A percentile compares a stretch with the other conserved stretches of the same genome.
phyloP scores from a whole-genome alignment of 805 yeast genomes.

The Monosporozyma aerobia region DNA sequence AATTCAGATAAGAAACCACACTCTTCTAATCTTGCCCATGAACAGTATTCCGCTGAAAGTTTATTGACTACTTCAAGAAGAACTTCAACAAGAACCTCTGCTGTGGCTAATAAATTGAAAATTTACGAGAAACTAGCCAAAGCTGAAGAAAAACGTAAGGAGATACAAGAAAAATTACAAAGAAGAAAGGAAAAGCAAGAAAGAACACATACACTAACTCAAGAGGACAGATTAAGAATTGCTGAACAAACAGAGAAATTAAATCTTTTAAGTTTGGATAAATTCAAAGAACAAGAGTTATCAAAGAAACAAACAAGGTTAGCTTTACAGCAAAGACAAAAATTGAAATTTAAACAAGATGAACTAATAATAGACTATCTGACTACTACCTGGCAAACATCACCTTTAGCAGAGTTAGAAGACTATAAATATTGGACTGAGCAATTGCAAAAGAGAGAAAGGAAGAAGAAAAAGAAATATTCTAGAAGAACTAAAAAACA shows the following conservation, averaged over 20 bases:
- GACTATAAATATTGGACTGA: slow-evolving; percentile 38
- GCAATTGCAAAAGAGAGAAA: slow-evolving; percentile 33
- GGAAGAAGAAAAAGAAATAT: slow-evolving; percentile 35
- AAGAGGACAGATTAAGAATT: slow-evolving; percentile 47
- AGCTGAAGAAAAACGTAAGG: slow-evolving; percentile 51
- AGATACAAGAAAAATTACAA: slow-evolving; percentile 33
- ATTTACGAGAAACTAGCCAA: slow-evolving; percentile 61
- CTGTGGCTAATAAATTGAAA: slow-evolving; percentile 68
- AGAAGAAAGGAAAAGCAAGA: slow-evolving; percentile 42
- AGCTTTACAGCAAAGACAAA: slow-evolving; percentile 57
- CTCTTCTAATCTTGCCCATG: slow-evolving; percentile 13
- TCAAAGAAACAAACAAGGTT: slow-evolving; percentile 70
- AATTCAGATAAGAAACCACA: slow-evolving; percentile 4
- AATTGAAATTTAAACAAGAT: slow-evolving; percentile 48
- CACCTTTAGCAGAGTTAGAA: slow-evolving; percentile 56
- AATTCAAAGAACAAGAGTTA: slow-evolving; percentile 77
- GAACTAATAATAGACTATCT: slow-evolving; percentile 18
- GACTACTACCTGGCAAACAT: slow-evolving; percentile 31
- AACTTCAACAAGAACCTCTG: slow-evolving; percentile 68
- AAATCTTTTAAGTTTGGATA: slow-evolving; percentile 62
- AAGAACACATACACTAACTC: slow-evolving; percentile 32
- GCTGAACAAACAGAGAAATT: slow-evolving; percentile 79
- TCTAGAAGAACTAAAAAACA: slow-evolving; percentile 34
- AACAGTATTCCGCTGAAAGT: slow-evolving; percentile 40
- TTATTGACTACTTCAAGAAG: slow-evolving; percentile 49